Conservation (phyloP, 805 yeast genomes). For the Ogataea thermomethanolica region DNA sequence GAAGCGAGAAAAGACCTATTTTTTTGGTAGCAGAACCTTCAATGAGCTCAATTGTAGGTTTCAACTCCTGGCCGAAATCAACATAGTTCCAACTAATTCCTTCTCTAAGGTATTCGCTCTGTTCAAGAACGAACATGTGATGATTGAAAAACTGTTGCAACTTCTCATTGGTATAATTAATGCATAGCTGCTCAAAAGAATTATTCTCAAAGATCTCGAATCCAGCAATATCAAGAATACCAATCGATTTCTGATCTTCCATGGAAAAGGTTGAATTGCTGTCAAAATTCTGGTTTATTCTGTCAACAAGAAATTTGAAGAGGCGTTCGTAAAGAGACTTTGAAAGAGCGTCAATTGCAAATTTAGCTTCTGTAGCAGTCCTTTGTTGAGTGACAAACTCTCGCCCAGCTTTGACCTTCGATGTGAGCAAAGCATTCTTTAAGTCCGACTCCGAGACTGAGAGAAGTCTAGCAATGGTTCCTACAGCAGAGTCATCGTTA, state of each 20-base stretch:
- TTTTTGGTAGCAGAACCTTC: constrained; percentile 57
- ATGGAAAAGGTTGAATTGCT: constrained; percentile 13
- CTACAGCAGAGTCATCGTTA: constrained; percentile 48
- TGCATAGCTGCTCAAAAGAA: constrained; percentile 59
- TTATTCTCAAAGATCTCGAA: constrained; percentile 56
- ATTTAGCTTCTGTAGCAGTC: constrained; percentile 74
- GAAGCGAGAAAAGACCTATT: constrained; percentile 77
- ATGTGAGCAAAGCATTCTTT: constrained; percentile 60
- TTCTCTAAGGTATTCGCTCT: constrained; percentile 55
- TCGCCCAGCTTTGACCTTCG: constrained; percentile 87
- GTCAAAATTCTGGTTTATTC: constrained; percentile 64
- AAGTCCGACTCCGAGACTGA: constrained; percentile 55
- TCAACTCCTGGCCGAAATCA: constrained; percentile 92
- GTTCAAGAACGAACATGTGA: constrained; percentile 58
- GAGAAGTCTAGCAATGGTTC: constrained; percentile 53
- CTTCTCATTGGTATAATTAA: constrained; percentile 58
- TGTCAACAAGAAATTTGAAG: constrained; percentile 71
- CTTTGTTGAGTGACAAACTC: constrained; percentile 81
- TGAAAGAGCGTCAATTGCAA: constrained; percentile 81
- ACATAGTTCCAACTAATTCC: constrained; percentile 69
- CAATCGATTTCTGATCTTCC: constrained; percentile 43
- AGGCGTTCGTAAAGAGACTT: constrained; percentile 82
- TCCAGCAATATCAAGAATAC: constrained; percentile 60
- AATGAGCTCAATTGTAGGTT: constrained; percentile 89
- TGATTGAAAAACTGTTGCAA: constrained; percentile 61